phyloP scores from a whole-genome alignment of 2,329 filamentous ascomycete species.

The Nigrospora oryzae region DNA sequence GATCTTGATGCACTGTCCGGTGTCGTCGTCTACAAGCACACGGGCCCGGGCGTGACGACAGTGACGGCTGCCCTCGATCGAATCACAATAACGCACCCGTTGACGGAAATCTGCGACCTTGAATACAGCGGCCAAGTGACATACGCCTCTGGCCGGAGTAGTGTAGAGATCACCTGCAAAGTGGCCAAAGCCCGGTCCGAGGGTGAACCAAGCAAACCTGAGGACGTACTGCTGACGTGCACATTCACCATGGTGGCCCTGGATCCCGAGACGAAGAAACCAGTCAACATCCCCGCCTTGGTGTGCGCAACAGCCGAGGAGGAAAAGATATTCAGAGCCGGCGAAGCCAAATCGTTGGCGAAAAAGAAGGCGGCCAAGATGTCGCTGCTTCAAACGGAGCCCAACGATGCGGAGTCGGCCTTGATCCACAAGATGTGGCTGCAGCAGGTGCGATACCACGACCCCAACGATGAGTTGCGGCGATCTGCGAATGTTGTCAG shows the following conservation, averaged over 20 bases:
- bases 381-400: conserved; percentile 57
- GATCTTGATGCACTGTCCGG: conserved; percentile 72
- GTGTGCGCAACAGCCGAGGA: conserved; percentile 55
- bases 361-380: conserved; percentile 56
- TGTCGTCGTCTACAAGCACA: conserved; percentile 64
- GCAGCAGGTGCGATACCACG: conserved; percentile 54
- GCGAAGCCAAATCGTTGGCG: conserved; percentile 48
- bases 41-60: conserved; percentile 44
- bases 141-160: conserved; percentile 65
- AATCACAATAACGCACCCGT: conserved; percentile 55
- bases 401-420: conserved; percentile 62
- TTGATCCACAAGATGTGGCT: conserved; percentile 70
- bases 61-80: conserved; percentile 42
- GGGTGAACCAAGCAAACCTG: conserved; percentile 40
- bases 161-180: conserved; percentile 66
- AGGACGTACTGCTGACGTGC: conserved; percentile 36
- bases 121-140: conserved; percentile 56
- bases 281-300: conserved; percentile 49
- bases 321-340: conserved; percentile 51
- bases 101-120: conserved; percentile 71
- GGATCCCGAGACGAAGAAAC: conserved; percentile 58
- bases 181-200: conserved; percentile 58
- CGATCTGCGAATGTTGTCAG: conserved; percentile 38
- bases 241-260: conserved; percentile 72
- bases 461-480: conserved; percentile 19